Base-by-base conservation (phyloP, 352 stramenopile species). In the Blastocystis sp. region DNA sequence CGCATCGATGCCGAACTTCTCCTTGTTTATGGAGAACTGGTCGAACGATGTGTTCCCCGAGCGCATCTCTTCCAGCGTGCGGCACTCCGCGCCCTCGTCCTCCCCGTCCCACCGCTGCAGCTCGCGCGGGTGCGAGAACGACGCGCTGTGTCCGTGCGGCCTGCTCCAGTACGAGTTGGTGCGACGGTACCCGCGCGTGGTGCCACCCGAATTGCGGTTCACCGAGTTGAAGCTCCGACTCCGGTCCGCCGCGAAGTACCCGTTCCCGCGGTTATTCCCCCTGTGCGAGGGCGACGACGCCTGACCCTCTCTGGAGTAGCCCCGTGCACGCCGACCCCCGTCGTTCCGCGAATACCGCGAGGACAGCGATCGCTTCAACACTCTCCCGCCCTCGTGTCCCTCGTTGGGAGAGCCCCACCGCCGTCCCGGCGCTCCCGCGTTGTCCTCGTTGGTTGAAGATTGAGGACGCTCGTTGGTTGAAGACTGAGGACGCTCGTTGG, bases 1-100 rank as follows among this genome's bases (percentile, higher is more conserved):
- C 26, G 74, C 16, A 2, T 85, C 74, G 31, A 85, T 63, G n/a
- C 74, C 74, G n/a, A 85, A 85, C 74, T 41, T 29, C 55, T 85
- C 74, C 19, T 63, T 62, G 37, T 85, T 85, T 31, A 69, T 29
- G 0, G 51, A n/a, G 50, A 85, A 85, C n/a, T 85, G 74, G 37
- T 85, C 74, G 50, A 51, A 85, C 24, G 41, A 10, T 12, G 74
- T 69, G n/a, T 29, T 33, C 37, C 41, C 69, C 19, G 12, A 21
- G 31, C 74, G 51, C 50, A 26, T 19, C 37, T 85, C 74, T 13
- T 85, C 74, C 74, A 85, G 60, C 60, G 74, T 59, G 10, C 26
- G 21, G 26, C 63, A 80, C 24, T 80, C 69, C 61, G 37, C 26
- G 21, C 74, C 74, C 10, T 31, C 29, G 12, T 69, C n/a, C 16